Base-by-base conservation (phyloP, 75 land plant species). In the Pseudotsuga menziesii region DNA sequence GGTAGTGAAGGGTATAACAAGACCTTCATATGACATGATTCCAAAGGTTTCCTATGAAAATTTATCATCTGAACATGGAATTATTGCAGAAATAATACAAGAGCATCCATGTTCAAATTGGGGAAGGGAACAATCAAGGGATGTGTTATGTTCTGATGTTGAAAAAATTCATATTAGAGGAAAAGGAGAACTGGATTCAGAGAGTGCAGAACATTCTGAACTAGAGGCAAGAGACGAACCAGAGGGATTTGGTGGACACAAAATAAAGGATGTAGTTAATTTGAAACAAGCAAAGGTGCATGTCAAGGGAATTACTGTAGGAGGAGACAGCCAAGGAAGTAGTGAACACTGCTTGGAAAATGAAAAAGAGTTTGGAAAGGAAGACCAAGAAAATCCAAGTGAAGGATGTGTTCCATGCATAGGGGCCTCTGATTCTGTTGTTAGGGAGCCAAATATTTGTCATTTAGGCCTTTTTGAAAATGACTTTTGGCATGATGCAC, bases 401-500 rank as follows among this genome's bases (percentile, higher is more conserved):
- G 66, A 62, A 11, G 17, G 66, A 62, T 27, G 27, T 62, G 66
- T 26, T 27, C 35, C 36, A 62, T 62, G 66, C 66, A 26, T 17
- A 62, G 29, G 66, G 35, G 66, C 29, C 29, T 62, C 66, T 2
- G 3, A 26, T 16, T 62, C 32, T 27, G 66, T 26, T 77, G 74
- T 66, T 60, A 69, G 52, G 44, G 56, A 66, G 27, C 58, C 55
- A 29, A 56, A 52, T 48, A 80, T 41, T 41, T 56, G 67, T 35
- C 60, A 71, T 35, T 57, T 83, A 55, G 83, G 58, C 11, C 56
- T 80, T 17, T 54, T 58, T 54, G 84, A 83, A 62, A 89, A 84
- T 63, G 92, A 90, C 79, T 83, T 92, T 3, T 61, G 92, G 56
- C 91, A 89, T 78, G 85, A 90, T 61, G 95, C 95, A 26, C 76